These are phyloP conservation scores for Lycium ferocissimum DNA, from an alignment of 257 asterid species.

Conservation along the genomic window DNA sequence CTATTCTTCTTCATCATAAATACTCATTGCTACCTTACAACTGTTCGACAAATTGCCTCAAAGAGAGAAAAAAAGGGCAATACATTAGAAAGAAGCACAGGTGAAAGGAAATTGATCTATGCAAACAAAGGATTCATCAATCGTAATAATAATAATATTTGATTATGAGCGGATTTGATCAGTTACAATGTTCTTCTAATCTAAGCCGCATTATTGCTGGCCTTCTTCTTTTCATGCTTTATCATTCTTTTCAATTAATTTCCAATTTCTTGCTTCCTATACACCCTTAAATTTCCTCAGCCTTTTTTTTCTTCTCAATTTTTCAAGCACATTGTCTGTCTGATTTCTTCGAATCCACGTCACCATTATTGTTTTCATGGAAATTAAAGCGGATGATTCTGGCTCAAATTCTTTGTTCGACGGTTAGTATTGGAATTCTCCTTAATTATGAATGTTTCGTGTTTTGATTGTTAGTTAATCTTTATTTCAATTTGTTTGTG, in stretches of 20 bases:
- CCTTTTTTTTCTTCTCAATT: background rate
- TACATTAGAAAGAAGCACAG: background rate
- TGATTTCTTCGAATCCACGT: background rate
- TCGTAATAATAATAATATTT: background rate
- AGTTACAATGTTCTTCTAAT: slow-evolving; percentile 68
- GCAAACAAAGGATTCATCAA: background rate
- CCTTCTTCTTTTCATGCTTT: slow-evolving; percentile 81
- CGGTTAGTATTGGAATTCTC: too few relatives aligned
- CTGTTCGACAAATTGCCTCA: background rate
- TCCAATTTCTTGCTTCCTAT: slow-evolving; percentile 97
- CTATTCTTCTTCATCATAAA: too few relatives aligned
- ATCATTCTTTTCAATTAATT: slow-evolving; percentile 79
- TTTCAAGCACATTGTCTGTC: background rate
- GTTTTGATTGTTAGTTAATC: too few relatives aligned
- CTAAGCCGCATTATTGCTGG: slow-evolving; percentile 92
- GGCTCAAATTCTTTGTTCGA: slow-evolving; percentile 37
- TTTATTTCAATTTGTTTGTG: too few relatives aligned
- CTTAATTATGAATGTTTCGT: too few relatives aligned
- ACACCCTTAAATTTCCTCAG: slow-evolving; percentile 58
- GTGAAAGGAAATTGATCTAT: slow-evolving; percentile 17
- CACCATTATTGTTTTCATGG: slow-evolving; percentile 47
- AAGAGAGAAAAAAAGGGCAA: background rate
- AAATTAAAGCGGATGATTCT: slow-evolving; percentile 46
- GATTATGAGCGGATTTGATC: slow-evolving; percentile 81
- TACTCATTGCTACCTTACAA: slow-evolving; percentile 14